Conservation (phyloP, 768 basidiomycete genomes). For the Podaxis sp. region DNA sequence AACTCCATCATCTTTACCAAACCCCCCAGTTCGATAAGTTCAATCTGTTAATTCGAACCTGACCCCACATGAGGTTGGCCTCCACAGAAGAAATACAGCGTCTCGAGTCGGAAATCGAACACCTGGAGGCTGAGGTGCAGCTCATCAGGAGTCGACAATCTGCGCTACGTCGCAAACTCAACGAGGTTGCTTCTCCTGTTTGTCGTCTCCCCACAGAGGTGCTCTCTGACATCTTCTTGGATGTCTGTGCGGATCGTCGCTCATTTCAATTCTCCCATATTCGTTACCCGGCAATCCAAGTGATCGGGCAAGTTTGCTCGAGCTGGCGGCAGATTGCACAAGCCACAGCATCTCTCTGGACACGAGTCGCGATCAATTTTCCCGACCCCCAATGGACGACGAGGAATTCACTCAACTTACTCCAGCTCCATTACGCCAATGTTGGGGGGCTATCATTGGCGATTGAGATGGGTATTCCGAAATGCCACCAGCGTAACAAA, state of each 20-base stretch:
- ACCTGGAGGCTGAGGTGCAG: no score
- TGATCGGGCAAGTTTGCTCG: background rate
- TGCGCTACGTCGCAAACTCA: background rate
- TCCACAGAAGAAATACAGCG: background rate
- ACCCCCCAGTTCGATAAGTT: no score
- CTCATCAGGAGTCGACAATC: no score
- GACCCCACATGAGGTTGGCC: no score
- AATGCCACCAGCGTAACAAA: no score
- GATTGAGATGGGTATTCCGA: background rate
- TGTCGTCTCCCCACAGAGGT: background rate
- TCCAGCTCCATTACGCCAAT: background rate
- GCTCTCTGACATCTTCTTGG: background rate
- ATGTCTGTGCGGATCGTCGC: background rate
- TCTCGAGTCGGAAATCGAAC: background rate
- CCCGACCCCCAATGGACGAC: background rate
- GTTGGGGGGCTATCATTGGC: background rate
- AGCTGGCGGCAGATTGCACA: background rate
- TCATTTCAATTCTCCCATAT: background rate
- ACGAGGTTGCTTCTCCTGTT: background rate
- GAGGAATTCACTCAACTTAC: background rate
- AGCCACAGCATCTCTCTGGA: background rate
- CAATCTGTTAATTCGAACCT: no score
- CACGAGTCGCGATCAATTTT: background rate
- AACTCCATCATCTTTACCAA: no score
- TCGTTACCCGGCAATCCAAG: background rate